Conservation (phyloP, 305 asterid genomes). For the Rubia tinctorum region DNA sequence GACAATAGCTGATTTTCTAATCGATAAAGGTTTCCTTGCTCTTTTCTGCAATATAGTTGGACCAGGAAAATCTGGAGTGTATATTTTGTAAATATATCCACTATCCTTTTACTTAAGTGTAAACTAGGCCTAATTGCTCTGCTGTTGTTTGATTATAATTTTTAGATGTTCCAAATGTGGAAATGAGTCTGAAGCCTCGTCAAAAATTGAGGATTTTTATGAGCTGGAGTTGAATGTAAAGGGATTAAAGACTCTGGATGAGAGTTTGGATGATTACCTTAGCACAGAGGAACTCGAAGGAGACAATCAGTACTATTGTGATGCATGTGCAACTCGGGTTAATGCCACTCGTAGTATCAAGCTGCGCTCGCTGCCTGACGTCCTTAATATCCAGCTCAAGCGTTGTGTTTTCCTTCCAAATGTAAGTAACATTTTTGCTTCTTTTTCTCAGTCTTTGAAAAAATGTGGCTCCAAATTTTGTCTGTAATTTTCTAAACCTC, state of each 20-base stretch:
- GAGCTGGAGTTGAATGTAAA: conserved; percentile 94
- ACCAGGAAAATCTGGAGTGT: no score
- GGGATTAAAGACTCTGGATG: conserved; percentile 87
- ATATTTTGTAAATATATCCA: background rate
- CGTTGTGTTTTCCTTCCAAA: conserved; percentile 97
- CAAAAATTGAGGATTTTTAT: conserved; percentile 90
- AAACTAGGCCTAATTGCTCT: background rate
- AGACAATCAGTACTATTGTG: conserved; percentile 92
- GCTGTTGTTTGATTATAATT: conserved; percentile 15
- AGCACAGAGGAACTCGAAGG: conserved; percentile 92
- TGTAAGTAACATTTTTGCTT: conserved; percentile 39
- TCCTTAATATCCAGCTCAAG: conserved; percentile 96
- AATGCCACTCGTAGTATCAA: conserved; percentile 97
- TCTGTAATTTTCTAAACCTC: background rate
- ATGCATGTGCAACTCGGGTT: conserved; percentile 80
- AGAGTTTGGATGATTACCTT: conserved; percentile 90
- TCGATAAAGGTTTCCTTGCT: background rate
- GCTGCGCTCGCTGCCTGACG: conserved; percentile 88
- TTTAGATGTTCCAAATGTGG: conserved; percentile 95
- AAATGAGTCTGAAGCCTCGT: conserved; percentile 91
- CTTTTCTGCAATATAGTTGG: no score
- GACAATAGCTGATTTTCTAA: background rate
- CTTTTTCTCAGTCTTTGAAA: background rate
- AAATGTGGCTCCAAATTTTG: background rate
- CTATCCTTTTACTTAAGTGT: background rate